These are phyloP conservation scores for Candida ulmi DNA, from an alignment of 805 yeast genomes.

Conservation along the genomic window DNA sequence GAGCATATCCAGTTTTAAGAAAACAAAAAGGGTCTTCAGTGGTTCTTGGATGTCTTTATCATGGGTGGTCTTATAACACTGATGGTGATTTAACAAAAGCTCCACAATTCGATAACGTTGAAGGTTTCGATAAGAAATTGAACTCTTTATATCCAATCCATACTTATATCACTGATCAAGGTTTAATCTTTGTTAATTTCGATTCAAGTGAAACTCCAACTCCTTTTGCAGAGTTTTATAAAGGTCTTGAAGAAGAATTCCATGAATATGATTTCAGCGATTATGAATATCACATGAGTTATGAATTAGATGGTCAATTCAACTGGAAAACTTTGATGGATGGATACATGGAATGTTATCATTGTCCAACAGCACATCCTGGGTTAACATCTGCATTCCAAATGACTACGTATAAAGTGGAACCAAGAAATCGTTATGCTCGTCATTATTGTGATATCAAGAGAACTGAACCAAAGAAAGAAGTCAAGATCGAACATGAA, in stretches of 20 bases:
- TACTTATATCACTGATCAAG: slow-evolving; percentile 50
- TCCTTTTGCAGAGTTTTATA: slow-evolving; percentile 48
- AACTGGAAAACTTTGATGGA: slow-evolving; percentile 67
- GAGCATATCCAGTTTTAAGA: slow-evolving; percentile 58
- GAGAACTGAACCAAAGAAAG: slow-evolving; percentile 8
- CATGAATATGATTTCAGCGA: slow-evolving; percentile 54
- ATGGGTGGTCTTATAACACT: slow-evolving; percentile 62
- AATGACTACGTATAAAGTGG: slow-evolving; percentile 63
- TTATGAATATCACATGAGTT: slow-evolving; percentile 60
- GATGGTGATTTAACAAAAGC: slow-evolving; percentile 56
- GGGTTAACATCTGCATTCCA: slow-evolving; percentile 51
- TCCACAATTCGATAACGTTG: slow-evolving; percentile 55
- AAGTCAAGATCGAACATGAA: slow-evolving; percentile 26
- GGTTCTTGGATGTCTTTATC: slow-evolving; percentile 55
- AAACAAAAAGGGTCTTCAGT: slow-evolving; percentile 55
- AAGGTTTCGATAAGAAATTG: slow-evolving; percentile 50
- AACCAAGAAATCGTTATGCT: slow-evolving; percentile 52
- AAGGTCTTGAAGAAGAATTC: slow-evolving; percentile 46
- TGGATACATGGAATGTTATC: slow-evolving; percentile 64
- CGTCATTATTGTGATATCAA: slow-evolving; percentile 57
- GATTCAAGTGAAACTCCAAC: slow-evolving; percentile 34
- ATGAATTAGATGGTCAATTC: slow-evolving; percentile 56
- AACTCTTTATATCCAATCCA: slow-evolving; percentile 51
- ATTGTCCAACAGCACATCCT: slow-evolving; percentile 65
- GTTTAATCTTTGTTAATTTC: slow-evolving; percentile 52